Conservation (phyloP, 2,329 filamentous ascomycete species). For the Fusarium tricinctum region DNA sequence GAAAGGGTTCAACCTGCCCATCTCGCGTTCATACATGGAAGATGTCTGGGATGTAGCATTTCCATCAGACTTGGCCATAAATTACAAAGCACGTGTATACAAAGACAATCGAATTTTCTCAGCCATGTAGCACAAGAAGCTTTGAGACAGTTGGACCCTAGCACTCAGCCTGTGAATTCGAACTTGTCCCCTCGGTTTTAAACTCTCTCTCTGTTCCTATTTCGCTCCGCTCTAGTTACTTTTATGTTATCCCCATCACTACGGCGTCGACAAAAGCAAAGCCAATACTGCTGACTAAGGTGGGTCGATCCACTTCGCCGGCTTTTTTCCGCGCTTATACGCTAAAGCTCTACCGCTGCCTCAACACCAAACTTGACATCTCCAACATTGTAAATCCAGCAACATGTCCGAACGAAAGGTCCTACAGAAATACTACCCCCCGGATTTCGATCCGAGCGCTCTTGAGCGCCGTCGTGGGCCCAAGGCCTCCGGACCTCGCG, state of each 20-base stretch:
- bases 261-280: neutral
- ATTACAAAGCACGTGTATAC: neutral
- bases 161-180: neutral
- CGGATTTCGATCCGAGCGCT: conserved; percentile 90
- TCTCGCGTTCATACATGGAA: neutral
- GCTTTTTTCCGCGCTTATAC: neutral
- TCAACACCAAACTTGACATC: conserved; percentile 1
- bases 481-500: conserved; percentile 81
- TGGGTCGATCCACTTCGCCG: neutral
- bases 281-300: neutral
- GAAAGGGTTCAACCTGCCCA: too few species aligned
- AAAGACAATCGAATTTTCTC: neutral
- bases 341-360: neutral
- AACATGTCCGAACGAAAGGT: conserved; percentile 91
- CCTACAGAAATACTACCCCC: conserved; percentile 75
- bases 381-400: conserved; percentile 37
- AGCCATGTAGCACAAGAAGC: neutral
- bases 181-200: neutral
- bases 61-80: neutral
- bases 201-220: neutral
- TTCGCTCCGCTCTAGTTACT: neutral
- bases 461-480: conserved; percentile 78
- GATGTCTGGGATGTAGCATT: neutral
- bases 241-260: too few species aligned
- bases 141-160: neutral